phyloP scores from a whole-genome alignment of 306 rosid species.

The Spatholobus suberectus region DNA sequence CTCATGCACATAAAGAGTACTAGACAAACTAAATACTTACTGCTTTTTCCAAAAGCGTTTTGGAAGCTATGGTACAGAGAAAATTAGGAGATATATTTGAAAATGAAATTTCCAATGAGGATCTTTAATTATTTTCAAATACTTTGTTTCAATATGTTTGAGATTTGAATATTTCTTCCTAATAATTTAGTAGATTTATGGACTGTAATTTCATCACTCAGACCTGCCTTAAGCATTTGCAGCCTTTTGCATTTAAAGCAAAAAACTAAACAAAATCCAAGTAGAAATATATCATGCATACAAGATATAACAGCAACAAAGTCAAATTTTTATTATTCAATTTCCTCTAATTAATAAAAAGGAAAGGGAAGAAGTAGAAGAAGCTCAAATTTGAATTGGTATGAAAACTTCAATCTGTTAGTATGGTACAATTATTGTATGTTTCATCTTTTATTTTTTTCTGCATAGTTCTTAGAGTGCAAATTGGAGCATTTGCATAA shows the following conservation, averaged over 20 bases:
- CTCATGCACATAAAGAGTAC: background rate
- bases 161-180: conserved; percentile 7
- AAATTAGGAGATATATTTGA: conserved; percentile 6
- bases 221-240: conserved; percentile 14
- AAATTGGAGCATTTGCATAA: conserved; percentile 5
- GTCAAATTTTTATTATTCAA: background rate
- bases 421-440: background rate
- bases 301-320: conserved; percentile 11
- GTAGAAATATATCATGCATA: background rate
- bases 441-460: background rate
- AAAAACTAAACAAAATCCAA: conserved; percentile 6
- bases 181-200: background rate
- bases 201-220: conserved; percentile 27
- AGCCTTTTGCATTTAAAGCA: conserved; percentile 6
- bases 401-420: conserved; percentile 30
- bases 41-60: background rate
- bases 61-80: conserved; percentile 27
- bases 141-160: conserved; percentile 6
- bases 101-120: conserved; percentile 20
- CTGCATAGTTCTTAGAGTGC: conserved; percentile 14
- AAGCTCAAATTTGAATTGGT: conserved; percentile 24
- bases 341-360: conserved; percentile 7
- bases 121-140: background rate
- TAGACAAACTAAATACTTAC: background rate
- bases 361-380: conserved; percentile 11